Conservation (phyloP, 352 stramenopile genomes). For the Phytophthora palmivora region DNA sequence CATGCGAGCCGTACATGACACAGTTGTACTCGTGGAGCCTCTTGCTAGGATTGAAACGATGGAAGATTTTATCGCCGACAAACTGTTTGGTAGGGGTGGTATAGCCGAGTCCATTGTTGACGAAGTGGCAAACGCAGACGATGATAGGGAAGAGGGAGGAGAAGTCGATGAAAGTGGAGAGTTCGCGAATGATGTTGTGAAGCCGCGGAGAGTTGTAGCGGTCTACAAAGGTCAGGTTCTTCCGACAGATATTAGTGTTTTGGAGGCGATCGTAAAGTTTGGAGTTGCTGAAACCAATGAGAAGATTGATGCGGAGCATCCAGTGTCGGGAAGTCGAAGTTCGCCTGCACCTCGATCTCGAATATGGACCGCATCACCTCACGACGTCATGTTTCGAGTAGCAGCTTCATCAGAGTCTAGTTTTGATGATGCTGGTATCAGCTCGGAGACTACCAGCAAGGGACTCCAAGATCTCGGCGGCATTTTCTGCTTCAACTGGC, state of each 20-base stretch:
- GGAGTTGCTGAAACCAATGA: slow-evolving; percentile 6
- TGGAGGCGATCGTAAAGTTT: slow-evolving; percentile 76
- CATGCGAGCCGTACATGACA: slow-evolving; percentile 59
- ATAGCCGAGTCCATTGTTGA: slow-evolving; percentile 41
- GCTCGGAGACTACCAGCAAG: slow-evolving; percentile 1
- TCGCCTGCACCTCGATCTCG: slow-evolving; percentile 11
- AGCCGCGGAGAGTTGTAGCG: slow-evolving; percentile 51
- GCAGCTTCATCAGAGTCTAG: slow-evolving; percentile 22
- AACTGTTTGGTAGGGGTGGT: slow-evolving; percentile 55
- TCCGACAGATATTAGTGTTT: slow-evolving; percentile 54
- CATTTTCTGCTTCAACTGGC: slow-evolving; percentile 6
- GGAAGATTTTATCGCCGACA: slow-evolving; percentile 77
- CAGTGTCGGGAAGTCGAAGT: slow-evolving; percentile 1
- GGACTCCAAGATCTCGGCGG: slow-evolving; percentile 4
- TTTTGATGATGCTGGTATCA: slow-evolving; percentile 9
- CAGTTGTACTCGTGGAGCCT: slow-evolving; percentile 78
- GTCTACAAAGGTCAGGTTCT: slow-evolving; percentile 48
- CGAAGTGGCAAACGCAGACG: slow-evolving; percentile 28
- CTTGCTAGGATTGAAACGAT: slow-evolving; percentile 81
- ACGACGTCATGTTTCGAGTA: slow-evolving; percentile 72
- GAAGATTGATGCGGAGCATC: slow-evolving; percentile 10
- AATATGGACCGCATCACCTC: slow-evolving; percentile 54
- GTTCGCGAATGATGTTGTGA: slow-evolving; percentile 35
- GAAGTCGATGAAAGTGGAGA: slow-evolving; percentile 32
- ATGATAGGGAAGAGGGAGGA: slow-evolving; percentile 34